Percentiles rank a stretch among this genome's conserved stretches.
phyloP scores from a whole-genome alignment of 129 eudicot species.

The Chrysanthemum makinoi region DNA sequence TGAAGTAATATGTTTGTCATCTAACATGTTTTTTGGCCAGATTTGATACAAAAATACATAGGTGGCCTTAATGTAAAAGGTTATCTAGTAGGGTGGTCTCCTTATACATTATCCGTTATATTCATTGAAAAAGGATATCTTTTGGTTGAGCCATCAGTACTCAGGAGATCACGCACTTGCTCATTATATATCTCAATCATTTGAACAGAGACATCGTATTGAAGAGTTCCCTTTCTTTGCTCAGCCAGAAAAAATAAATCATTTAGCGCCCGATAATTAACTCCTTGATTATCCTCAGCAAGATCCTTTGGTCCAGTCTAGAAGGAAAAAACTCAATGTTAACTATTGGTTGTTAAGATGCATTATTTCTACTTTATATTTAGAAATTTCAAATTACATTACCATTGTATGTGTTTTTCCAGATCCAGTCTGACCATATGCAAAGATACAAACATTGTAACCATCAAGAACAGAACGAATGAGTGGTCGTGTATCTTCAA shows the following conservation, averaged over 20 bases:
- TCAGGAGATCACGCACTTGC: slow-evolving; percentile 95
- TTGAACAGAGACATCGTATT: slow-evolving; percentile 85
- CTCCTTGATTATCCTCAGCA: slow-evolving; percentile 76
- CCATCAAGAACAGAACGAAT: slow-evolving; percentile 97
- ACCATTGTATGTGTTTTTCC: slow-evolving; percentile 99
- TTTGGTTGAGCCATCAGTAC: slow-evolving; percentile 60
- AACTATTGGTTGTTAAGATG: not conserved
- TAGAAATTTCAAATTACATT: slow-evolving; percentile 17
- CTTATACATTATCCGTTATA: not conserved
- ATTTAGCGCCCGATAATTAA: slow-evolving; percentile 81
- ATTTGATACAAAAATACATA: no score
- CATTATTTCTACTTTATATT: not conserved
- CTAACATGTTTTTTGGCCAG: no score
- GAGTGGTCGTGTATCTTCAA: slow-evolving; percentile 80
- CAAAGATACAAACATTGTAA: slow-evolving; percentile 90
- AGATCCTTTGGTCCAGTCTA: slow-evolving; percentile 95
- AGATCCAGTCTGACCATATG: slow-evolving; percentile 97
- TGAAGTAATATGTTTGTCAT: no score
- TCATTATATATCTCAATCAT: slow-evolving; percentile 98
- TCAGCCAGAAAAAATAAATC: slow-evolving; percentile 81
- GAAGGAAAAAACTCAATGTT: slow-evolving; percentile 8
- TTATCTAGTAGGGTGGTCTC: no score
- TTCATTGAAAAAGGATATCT: slow-evolving; percentile 69
- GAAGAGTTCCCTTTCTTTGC: slow-evolving; percentile 70
- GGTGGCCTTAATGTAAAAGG: no score